phyloP scores from a whole-genome alignment of 2,329 filamentous ascomycete species.

The Escovopsis weberi region DNA sequence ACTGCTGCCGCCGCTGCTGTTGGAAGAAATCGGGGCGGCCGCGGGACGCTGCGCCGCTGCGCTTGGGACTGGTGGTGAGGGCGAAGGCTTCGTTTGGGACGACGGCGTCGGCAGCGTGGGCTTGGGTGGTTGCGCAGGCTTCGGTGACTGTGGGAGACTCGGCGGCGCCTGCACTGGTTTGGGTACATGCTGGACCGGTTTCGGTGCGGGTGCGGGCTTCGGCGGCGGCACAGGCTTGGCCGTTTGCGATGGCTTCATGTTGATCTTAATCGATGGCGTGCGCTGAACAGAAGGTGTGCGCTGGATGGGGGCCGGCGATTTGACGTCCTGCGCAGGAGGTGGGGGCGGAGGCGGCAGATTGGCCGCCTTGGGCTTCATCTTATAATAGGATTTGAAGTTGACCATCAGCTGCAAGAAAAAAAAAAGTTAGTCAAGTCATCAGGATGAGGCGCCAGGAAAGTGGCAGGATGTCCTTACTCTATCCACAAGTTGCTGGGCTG shows the following conservation, averaged over 20 bases:
- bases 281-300: slow-evolving; percentile 19
- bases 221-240: slow-evolving; percentile 6
- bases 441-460: too few species aligned
- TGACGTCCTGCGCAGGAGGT: slow-evolving; percentile 11
- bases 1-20: slow-evolving; percentile 14
- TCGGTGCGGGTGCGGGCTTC: background rate
- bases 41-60: background rate
- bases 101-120: background rate
- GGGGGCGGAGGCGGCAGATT: slow-evolving; percentile 10
- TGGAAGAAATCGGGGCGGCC: background rate
- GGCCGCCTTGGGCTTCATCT: slow-evolving; percentile 19
- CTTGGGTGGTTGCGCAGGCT: background rate
- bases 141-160: background rate
- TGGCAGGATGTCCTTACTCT: slow-evolving; percentile 17
- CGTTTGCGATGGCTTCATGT: background rate
- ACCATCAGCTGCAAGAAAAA: slow-evolving; percentile 20
- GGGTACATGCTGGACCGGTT: background rate
- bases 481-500: slow-evolving; percentile 20
- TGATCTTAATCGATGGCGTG: slow-evolving; percentile 23
- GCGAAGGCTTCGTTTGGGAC: too few species aligned
- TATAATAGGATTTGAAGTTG: slow-evolving; percentile 25
- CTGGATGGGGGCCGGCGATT: slow-evolving; percentile 14
- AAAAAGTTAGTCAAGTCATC: too few species aligned
- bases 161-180: too few species aligned
- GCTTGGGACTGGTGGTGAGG: background rate